These are phyloP conservation scores for Petunia axillaris DNA, from an alignment of 257 asterid genomes.

Conservation along the genomic window DNA sequence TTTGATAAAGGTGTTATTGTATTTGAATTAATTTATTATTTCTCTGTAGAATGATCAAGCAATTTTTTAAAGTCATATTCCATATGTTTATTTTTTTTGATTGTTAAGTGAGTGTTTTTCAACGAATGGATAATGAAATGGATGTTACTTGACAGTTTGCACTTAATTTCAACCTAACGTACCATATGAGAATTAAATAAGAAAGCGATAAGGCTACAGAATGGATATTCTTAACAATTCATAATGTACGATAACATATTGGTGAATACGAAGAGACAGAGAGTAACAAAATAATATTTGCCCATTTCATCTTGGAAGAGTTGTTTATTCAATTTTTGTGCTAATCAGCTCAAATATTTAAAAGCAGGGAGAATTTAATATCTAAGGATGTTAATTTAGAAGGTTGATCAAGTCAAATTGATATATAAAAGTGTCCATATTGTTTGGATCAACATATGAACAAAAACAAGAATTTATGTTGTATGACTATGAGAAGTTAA, in stretches of 20 bases:
- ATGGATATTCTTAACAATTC: constrained; percentile 20
- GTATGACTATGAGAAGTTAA: no score
- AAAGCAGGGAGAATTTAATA: neutral
- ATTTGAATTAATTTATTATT: neutral
- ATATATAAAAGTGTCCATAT: no score
- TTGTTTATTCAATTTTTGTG: neutral
- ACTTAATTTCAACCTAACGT: neutral
- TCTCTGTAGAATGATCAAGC: neutral
- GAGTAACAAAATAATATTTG: neutral
- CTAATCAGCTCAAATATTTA: neutral
- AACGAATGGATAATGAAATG: neutral
- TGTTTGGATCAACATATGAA: no score
- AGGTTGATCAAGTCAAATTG: no score
- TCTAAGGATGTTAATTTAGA: neutral
- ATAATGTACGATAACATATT: neutral
- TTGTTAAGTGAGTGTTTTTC: neutral
- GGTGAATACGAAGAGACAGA: neutral
- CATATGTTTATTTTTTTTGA: neutral
- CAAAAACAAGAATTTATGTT: no score
- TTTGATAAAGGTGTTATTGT: neutral
- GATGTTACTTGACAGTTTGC: constrained; percentile 16
- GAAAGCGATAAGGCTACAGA: constrained; percentile 12
- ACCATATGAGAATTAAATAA: neutral
- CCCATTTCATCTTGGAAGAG: neutral
- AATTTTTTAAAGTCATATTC: neutral